Percentiles rank a stretch among this genome's conserved stretches.
These are phyloP conservation scores for Lasiodiplodia gonubiensis DNA, from an alignment of 2,329 filamentous ascomycete genomes.

Conservation along the genomic window DNA sequence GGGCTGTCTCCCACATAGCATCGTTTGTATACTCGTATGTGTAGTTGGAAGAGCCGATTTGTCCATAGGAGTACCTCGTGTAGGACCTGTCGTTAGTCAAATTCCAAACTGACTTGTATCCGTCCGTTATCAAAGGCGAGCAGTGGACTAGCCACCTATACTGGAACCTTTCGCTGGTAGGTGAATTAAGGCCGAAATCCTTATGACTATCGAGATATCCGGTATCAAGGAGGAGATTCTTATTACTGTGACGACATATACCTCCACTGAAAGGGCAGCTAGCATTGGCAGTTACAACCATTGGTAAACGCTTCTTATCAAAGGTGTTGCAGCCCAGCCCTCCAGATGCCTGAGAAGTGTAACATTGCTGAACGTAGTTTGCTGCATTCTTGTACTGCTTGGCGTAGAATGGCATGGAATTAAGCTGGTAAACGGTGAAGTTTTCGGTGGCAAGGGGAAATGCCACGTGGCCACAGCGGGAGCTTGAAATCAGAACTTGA, in stretches of 20 bases:
- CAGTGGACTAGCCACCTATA: background rate
- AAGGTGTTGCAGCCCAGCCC: background rate
- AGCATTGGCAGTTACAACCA: background rate
- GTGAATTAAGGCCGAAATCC: background rate
- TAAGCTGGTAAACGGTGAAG: background rate
- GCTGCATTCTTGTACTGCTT: background rate
- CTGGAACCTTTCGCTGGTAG: background rate
- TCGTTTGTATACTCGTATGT: background rate
- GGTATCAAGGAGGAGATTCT: background rate
- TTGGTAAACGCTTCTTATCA: background rate
- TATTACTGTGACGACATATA: background rate
- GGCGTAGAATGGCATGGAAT: background rate
- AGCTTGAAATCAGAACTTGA: background rate
- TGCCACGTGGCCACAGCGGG: background rate
- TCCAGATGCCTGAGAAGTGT: background rate
- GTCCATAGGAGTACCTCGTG: background rate
- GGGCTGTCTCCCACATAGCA: background rate
- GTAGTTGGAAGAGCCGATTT: background rate
- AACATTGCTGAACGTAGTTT: background rate
- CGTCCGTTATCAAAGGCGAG: background rate
- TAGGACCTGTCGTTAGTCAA: background rate
- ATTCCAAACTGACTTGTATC: background rate
- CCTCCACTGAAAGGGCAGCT: background rate
- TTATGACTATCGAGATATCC: background rate
- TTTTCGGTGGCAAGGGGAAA: background rate